Evolutionary conservation across 208 protist species (phyloP).

Genomic region (Acanthamoeba healyi): DNA sequence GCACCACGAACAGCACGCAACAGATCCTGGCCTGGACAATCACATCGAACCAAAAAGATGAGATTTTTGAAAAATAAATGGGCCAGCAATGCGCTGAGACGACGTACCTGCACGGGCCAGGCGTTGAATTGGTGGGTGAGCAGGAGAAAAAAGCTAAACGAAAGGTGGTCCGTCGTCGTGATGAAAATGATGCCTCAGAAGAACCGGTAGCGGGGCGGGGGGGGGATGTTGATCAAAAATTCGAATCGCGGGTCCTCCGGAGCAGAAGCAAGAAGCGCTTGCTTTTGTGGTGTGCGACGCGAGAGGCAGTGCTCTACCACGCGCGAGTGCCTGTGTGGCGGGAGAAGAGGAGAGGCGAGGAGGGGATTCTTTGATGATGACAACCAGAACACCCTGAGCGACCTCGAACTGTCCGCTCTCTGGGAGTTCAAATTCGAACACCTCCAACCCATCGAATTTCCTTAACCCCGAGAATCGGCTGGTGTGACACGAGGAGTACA

Average conservation of each 20-base stretch:
- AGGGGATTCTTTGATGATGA: too few species aligned
- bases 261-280: too few species aligned
- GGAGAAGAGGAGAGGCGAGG: too few species aligned
- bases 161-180: conserved; percentile 22
- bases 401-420: too few species aligned
- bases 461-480: too few species aligned
- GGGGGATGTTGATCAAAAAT: not conserved
- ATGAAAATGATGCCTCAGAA: not conserved
- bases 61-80: not conserved
- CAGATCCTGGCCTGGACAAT: conserved; percentile 21
- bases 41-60: not conserved
- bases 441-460: too few species aligned
- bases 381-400: too few species aligned
- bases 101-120: conserved; percentile 14
- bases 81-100: not conserved
- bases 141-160: conserved; percentile 9
- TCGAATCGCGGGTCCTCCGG: not conserved
- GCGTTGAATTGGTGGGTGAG: conserved; percentile 21
- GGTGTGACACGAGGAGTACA: too few species aligned
- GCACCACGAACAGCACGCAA: conserved; percentile 14
- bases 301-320: too few species aligned
- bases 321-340: too few species aligned
- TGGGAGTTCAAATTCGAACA: too few species aligned
- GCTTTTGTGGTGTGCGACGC: too few species aligned
- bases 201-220: not conserved